Base-by-base conservation (phyloP, 306 rosid species). In the Fagus crenata region DNA sequence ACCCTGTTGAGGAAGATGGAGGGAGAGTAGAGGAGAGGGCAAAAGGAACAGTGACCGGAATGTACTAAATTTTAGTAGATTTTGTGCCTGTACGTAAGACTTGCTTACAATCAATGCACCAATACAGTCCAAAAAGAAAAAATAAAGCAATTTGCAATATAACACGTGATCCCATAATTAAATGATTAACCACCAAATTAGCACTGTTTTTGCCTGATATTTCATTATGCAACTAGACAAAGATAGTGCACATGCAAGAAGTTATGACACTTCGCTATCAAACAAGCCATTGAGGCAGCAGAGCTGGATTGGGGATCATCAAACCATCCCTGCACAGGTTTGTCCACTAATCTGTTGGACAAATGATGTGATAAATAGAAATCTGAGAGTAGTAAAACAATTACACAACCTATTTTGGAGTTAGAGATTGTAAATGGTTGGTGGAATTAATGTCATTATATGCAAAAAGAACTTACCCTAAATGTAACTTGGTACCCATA, bases 401-500 rank as follows among this genome's bases (percentile, higher is more conserved):
- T 67, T 81, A 46, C 46, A 15, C 49, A 49, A 59, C 68, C 35
- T 60, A n/a, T 37, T 22, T 46, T 61, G 35, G 36, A 8, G 11
- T 36, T 41, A 53, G 42, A 37, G 54, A 61, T 53, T 8, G 54
- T 32, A 76, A 51, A 69, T 22, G 53, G 37, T 61, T 28, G 73
- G 58, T 74, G 65, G 28, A 79, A 71, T 9, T 54, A 71, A 60
- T 33, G 75, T 51, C 76, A 71, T 83, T 42, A 83, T 74, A 81
- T 65, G 75, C n/a, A 77, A 61, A 55, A 69, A 46, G 68, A 78
- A 56, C 65, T 74, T 65, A 71, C 64, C 65, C 69, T 42, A 43
- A 6, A 59, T 75, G 60, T 85, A 75, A 69, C 81, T 75, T 46
- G 81, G 77, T 81, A 67, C 76, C 75, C 67, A 77, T 71, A 71